Base-by-base conservation (phyloP, 2,329 filamentous ascomycete genomes). In the Fusarium anthophilum region DNA sequence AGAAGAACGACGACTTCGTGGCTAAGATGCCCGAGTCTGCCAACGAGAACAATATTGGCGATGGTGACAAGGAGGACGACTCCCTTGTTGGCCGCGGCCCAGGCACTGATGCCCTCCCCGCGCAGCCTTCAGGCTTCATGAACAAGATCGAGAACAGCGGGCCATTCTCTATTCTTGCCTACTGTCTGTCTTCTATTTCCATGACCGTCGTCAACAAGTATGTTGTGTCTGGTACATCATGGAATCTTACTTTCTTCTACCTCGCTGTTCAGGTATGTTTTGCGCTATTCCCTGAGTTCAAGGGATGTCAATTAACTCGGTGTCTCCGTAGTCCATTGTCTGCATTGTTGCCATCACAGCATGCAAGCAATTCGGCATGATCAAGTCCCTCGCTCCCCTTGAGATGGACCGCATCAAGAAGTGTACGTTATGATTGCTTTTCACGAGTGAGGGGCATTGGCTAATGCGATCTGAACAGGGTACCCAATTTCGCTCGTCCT, bases 191-290 rank as follows among this genome's bases (percentile, higher is more conserved):
- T 61, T 98, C 95, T 24, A 99, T 99, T 81, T 90, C 96, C 83
- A 99, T 99, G 96, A 99, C 96, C 12, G 94, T 98, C n/a, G 96
- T 97, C 83, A 99, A 99, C 87, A 99, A 99, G 88, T 99, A 97
- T 83, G 95, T 98, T 73, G 91, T 99, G 47, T 98, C 94, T 20
- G 96, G 96, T 69, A 88, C 90, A 58, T 90, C 92, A 76, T 99
- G 97, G 90, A 99, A 98, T 84, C 85, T 99, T 78, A 98, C 97
- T 85, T 98, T 98, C 84, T 94, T 99, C 84, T 93, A 98, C 79
- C 90, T 99, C 65, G 93, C 91, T 68, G 88, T 98, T 67, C 96
- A 98, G 91, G 96, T 98, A 89, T 78, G 90, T 65, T 59, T 59
- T 50, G 63, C 72, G 8, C 32, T 20, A 8, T 63, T 43, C 54